Evolutionary conservation across 306 rosid species (phyloP), one percentile per base, ranked within the genome.

Genomic region (Dalbergia oliveri): DNA sequence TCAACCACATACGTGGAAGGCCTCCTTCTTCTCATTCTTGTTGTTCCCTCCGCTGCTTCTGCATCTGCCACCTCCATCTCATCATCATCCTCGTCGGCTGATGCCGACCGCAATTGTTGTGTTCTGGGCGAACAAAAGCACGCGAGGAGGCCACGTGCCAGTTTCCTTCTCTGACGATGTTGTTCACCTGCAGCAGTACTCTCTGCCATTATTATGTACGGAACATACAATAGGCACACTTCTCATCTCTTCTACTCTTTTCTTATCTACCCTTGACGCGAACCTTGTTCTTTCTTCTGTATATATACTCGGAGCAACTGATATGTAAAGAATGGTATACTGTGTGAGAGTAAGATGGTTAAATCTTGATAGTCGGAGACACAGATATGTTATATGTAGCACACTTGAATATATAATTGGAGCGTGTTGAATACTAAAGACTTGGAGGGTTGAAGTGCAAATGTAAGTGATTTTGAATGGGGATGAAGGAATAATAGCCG

Each of bases 61-160:
- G 31, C 31, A 26, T 2, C 31, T 26, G 31, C 31, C 31, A 26
- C 3, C 1, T 1, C 31, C 31, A 26, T 2, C 4, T 7, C 71
- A 31, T 73, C 4, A 5, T 4, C 73, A 1, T 65, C 44, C 15
- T 11, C 50, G 9, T 50, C 16, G 3, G 18, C 1, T 1, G 19
- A 26, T 19, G 50, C 31, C 56, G n/a, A 50, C 21, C 64, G 80
- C 26, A 31, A 37, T 19, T 63, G 64, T 53, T 76, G 73, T 3
- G 65, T 51, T n/a, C 41, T 50, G 10, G 41, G 18, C 18, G 68
- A 26, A 63, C 19, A 61, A 33, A 75, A 61, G 71, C 79, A 75
- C 14, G 35, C 15, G 45, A 75, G 49, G 35, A 62, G 41, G 11
- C 1, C 66, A 74, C 31, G 19, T 47, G 43, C 14, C 13, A 51